Evolutionary conservation across 768 basidiomycete species (phyloP).

Genomic region (Lentinus tigrinus): DNA sequence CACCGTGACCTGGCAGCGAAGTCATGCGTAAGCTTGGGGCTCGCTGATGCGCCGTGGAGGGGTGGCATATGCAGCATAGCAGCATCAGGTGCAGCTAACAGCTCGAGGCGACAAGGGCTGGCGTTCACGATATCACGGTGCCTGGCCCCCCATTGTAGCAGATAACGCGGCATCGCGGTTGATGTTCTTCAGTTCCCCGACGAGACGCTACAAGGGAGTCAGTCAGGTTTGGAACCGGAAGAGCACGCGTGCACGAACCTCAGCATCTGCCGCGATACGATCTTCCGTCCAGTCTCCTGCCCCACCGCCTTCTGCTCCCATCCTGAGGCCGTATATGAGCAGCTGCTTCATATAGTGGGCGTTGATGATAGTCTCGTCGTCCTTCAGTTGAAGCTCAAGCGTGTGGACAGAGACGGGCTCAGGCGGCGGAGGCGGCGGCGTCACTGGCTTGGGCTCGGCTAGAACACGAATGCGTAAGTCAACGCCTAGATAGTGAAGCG

Average conservation of each 20-base stretch:
- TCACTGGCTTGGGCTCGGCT: slow-evolving; percentile 30
- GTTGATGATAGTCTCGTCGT: slow-evolving; percentile 71
- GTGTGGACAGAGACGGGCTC: slow-evolving; percentile 19
- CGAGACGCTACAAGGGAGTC: slow-evolving; percentile 3
- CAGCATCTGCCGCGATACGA: slow-evolving; percentile 50
- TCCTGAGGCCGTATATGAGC: slow-evolving; percentile 64
- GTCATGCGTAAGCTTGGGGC: not conserved
- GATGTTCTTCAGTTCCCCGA: slow-evolving; percentile 14
- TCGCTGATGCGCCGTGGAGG: no score
- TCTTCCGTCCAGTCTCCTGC: slow-evolving; percentile 42
- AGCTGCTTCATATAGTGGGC: slow-evolving; percentile 80
- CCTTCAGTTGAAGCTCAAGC: slow-evolving; percentile 32
- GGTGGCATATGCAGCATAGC: no score
- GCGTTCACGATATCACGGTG: not conserved
- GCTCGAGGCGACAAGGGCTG: no score
- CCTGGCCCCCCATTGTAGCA: not conserved
- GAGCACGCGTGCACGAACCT: slow-evolving; percentile 36
- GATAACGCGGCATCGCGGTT: not conserved
- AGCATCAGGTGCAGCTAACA: no score
- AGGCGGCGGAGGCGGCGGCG: slow-evolving; percentile 26
- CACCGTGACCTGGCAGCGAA: not conserved
- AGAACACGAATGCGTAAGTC: not conserved
- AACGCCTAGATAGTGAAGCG: not conserved
- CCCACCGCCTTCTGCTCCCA: slow-evolving; percentile 42
- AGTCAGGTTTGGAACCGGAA: not conserved